Evolutionary conservation across 2,329 filamentous ascomycete species (phyloP).

Genomic region (Calonectria montana): DNA sequence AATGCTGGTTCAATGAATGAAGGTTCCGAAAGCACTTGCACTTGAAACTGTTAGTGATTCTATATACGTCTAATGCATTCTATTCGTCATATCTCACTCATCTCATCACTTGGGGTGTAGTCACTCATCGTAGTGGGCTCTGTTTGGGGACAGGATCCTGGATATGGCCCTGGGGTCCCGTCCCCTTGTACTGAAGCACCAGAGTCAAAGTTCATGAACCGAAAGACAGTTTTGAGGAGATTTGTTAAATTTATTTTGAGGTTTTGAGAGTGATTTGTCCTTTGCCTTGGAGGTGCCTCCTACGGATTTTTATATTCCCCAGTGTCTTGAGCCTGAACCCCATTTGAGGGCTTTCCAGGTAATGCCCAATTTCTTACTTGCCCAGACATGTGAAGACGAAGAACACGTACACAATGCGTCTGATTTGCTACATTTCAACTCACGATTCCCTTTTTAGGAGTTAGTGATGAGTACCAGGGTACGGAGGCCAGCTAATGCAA

Average conservation of each 20-base stretch:
- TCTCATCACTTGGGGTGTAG: neutral
- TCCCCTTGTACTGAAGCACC: neutral
- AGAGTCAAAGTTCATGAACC: neutral
- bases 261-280: no score
- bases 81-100: neutral
- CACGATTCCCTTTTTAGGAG: no score
- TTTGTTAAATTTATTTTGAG: neutral
- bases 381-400: neutral
- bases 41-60: neutral
- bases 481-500: neutral
- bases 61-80: rapidly evolving
- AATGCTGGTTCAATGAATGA: neutral
- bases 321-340: no score
- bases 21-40: neutral
- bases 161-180: neutral
- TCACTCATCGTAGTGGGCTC: no score
- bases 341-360: no score
- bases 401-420: neutral
- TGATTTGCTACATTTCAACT: neutral
- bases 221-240: neutral
- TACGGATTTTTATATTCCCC: neutral
- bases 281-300: neutral
- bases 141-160: neutral
- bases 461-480: no score
- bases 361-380: neutral